Conservation (phyloP, 2,329 filamentous ascomycete genomes). For the Arthrobotrys pseudoclavata region DNA sequence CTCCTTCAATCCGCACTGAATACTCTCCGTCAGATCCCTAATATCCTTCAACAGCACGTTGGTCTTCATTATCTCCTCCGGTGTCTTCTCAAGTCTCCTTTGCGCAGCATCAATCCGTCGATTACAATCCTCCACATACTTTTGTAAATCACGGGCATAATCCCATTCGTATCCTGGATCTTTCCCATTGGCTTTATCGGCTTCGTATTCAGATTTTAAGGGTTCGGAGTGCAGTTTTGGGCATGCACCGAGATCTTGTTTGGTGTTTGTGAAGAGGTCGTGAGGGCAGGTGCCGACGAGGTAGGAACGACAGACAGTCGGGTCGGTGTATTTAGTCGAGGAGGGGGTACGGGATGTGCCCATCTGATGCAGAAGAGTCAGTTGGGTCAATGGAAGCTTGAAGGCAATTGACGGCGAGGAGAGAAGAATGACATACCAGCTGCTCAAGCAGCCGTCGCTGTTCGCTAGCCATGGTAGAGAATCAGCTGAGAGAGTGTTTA, state of each 20-base stretch:
- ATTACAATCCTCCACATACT: conserved; percentile 97
- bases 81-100: conserved; percentile 92
- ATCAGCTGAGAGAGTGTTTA: not conserved
- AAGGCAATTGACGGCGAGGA: not conserved
- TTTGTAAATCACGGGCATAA: conserved; percentile 94
- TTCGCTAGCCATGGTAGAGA: conserved; percentile 70
- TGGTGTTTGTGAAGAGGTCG: conserved; percentile 99
- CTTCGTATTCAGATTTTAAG: conserved; percentile 88
- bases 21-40: conserved; percentile 80
- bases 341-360: conserved; percentile 76
- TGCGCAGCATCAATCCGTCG: conserved; percentile 91
- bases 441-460: conserved; percentile 99
- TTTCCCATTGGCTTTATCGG: conserved; percentile 60
- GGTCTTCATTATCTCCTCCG: conserved; percentile 95
- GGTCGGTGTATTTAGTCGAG: conserved; percentile 83
- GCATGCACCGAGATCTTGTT: conserved; percentile 93
- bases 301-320: conserved; percentile 95
- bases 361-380: conserved; percentile 66
- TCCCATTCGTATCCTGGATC: conserved; percentile 92
- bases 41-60: conserved; percentile 90
- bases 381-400: not conserved
- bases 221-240: conserved; percentile 88
- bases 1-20: conserved; percentile 86
- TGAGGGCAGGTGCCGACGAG: conserved; percentile 94
- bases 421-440: conserved; percentile 68